Evolutionary conservation across 2,329 filamentous ascomycete genomes (phyloP).

Genomic region (Claviceps digitariae): DNA sequence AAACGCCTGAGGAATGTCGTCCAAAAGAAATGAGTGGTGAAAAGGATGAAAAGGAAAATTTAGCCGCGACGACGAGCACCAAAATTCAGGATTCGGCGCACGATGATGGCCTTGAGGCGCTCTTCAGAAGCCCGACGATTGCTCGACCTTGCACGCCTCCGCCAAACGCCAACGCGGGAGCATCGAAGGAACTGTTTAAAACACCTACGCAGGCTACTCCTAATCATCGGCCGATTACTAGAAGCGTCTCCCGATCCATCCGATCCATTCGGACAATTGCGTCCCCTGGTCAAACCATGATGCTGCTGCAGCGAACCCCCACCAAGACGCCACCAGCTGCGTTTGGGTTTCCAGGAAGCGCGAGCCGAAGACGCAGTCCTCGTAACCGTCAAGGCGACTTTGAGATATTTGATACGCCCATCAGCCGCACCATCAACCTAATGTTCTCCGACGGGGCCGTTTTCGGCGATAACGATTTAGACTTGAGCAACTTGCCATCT

Average conservation of each 20-base stretch:
- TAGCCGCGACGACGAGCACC: conserved; percentile 13
- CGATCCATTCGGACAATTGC: conserved; percentile 29
- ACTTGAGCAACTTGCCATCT: conserved; percentile 26
- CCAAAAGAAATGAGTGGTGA: conserved; percentile 12
- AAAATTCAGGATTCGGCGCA: conserved; percentile 21
- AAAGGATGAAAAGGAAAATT: conserved; percentile 30
- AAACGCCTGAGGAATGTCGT: conserved; percentile 24
- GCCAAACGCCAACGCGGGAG: conserved; percentile 27
- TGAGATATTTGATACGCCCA: conserved; percentile 37
- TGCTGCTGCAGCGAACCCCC: conserved; percentile 35
- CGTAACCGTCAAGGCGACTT: conserved; percentile 25
- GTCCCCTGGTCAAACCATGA: conserved; percentile 29
- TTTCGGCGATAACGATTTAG: conserved; percentile 31
- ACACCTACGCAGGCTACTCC: conserved; percentile 51
- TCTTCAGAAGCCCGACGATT: conserved; percentile 49
- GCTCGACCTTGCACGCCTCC: conserved; percentile 37
- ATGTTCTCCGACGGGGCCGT: conserved; percentile 44
- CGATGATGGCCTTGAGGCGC: conserved; percentile 44
- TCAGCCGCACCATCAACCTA: conserved; percentile 49
- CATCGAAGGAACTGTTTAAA: conserved; percentile 37
- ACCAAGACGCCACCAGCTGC: conserved; percentile 26
- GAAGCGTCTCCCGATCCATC: conserved; percentile 45
- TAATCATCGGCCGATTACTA: conserved; percentile 46
- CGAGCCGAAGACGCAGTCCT: conserved; percentile 29
- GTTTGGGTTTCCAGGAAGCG: conserved; percentile 16